A percentile compares a stretch with the other conserved stretches of the same genome.
These are phyloP conservation scores for Fusarium clavum DNA, from an alignment of 2,329 filamentous ascomycete genomes.

Conservation along the genomic window DNA sequence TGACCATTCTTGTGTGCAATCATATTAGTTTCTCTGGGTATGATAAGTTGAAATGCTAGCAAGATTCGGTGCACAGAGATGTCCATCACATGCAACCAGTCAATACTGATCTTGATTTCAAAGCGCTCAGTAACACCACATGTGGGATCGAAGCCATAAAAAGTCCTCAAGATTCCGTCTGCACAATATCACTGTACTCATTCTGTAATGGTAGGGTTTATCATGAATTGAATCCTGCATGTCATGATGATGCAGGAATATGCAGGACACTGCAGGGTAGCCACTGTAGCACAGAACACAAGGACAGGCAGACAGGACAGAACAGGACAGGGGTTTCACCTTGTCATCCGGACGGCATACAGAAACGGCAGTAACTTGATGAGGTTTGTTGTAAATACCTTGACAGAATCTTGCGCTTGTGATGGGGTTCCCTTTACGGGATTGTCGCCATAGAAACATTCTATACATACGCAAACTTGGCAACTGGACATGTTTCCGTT, in stretches of 20 bases:
- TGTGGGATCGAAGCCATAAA: background rate
- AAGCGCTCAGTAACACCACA: background rate
- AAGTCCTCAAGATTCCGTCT: too few relatives aligned
- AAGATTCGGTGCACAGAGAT: background rate
- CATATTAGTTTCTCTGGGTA: background rate
- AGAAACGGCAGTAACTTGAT: background rate
- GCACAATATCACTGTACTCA: background rate
- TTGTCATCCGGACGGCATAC: background rate
- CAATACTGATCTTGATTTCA: too few relatives aligned
- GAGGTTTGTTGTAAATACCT: background rate
- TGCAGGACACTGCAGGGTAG: background rate
- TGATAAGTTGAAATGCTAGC: background rate
- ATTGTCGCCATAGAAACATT: background rate
- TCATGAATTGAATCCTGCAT: background rate
- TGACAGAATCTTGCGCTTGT: background rate
- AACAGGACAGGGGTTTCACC: background rate
- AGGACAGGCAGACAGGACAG: background rate
- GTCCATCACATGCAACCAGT: background rate
- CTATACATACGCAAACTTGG: background rate
- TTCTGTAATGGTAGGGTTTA: background rate
- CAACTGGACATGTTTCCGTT: background rate
- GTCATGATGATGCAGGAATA: background rate
- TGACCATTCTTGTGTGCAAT: background rate
- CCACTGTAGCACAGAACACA: background rate
- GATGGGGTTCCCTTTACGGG: background rate